phyloP scores from a whole-genome alignment of 345 rosid genomes.

The Streptanthus diversifolius region DNA sequence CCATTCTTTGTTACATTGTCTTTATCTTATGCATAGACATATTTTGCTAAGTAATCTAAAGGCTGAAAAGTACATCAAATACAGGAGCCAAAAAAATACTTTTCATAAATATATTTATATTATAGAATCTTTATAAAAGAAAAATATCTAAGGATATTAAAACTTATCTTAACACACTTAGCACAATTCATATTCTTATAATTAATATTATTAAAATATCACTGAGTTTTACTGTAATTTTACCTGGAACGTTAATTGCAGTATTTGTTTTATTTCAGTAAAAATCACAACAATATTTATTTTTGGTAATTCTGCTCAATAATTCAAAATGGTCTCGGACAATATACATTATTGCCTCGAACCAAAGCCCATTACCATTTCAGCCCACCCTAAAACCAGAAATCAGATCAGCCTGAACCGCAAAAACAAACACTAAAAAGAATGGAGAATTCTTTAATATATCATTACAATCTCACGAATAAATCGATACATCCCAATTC shows the following conservation, averaged over 20 bases:
- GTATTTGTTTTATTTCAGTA: background rate
- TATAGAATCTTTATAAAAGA: background rate
- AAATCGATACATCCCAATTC: background rate
- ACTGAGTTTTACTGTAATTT: background rate
- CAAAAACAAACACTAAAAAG: background rate
- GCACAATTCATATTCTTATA: background rate
- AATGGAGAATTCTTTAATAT: background rate
- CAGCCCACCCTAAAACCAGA: background rate
- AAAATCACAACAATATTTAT: background rate
- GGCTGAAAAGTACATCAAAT: background rate
- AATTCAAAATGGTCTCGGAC: background rate
- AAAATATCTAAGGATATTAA: background rate
- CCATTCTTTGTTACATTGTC: constrained; percentile 28
- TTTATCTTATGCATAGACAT: constrained; percentile 20
- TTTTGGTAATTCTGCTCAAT: background rate
- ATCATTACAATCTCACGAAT: constrained; percentile 5
- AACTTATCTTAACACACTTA: background rate
- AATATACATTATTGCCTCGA: background rate
- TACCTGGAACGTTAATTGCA: background rate
- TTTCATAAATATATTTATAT: background rate
- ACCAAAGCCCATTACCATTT: background rate
- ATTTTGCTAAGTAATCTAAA: background rate
- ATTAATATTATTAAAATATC: background rate
- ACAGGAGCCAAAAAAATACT: background rate
- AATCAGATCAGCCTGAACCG: background rate